Base-by-base conservation (phyloP, 768 basidiomycete genomes). In the Xerocomellus amylosporus region DNA sequence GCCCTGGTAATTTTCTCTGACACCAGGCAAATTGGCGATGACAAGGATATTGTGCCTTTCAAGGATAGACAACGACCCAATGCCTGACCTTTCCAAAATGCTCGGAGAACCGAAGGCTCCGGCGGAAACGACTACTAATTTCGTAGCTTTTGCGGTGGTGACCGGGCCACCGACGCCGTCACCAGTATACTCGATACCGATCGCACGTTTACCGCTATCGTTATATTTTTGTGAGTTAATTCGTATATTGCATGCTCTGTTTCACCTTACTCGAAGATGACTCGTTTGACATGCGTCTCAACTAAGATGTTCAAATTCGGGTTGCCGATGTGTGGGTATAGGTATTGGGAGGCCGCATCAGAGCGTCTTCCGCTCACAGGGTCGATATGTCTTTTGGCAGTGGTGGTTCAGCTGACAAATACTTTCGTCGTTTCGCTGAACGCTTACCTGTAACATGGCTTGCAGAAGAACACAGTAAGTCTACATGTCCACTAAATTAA, bases 11-110 rank as follows among this genome's bases (percentile, higher is more conserved):
- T 48, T 56, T 36, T 54, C 46, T 10, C 55, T 52, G 5, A 56
- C 55, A 6, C 28, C 55, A 31, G 55, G 52, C 19, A 57, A 38
- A 36, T 54, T 31, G 8, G 44, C 53, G 5, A 48, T 1, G 19
- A 49, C 19, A 31, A 28, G 42, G 9, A 55, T 43, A 12, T 8
- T n/a, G 1, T 47, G 5, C 30, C 19, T 36, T 15, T 38, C 10
- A 3, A 56, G 55, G 30, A 56, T 30, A 10, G 31, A 24, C 9
- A 22, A 12, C 2, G 52, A 36, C 2, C 52, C 55, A n/a, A 56
- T 48, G 0, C 55, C 55, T 12, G 55, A 56, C 30, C 55, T 46
- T 39, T 56, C 55, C 46, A 56, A 38, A 19, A 56, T 56, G 7
- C 19, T 1, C 2, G 55, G 52, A 12, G 55, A 56, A 22, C 46